Conservation (phyloP, 2,329 filamentous ascomycete genomes). For the Ophiostoma perfectum region DNA sequence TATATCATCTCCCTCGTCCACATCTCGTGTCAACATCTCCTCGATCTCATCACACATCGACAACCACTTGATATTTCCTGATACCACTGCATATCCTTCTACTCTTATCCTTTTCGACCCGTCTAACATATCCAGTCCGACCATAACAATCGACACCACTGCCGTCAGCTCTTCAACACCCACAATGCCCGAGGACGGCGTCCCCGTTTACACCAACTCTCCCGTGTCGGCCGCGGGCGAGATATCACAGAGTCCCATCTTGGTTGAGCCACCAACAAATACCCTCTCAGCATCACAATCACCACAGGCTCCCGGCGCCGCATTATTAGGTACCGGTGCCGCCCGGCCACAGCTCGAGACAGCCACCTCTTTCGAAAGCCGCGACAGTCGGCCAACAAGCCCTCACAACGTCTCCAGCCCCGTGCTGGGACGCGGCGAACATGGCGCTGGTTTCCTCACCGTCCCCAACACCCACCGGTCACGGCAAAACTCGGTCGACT, state of each 20-base stretch:
- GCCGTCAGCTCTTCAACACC: slow-evolving; percentile 33
- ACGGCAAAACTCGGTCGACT: slow-evolving; percentile 65
- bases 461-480: slow-evolving; percentile 59
- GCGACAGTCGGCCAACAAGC: slow-evolving; percentile 62
- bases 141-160: slow-evolving; percentile 52
- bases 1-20: not conserved
- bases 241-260: slow-evolving; percentile 34
- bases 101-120: not conserved
- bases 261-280: slow-evolving; percentile 8
- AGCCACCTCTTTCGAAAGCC: slow-evolving; percentile 59
- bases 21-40: not conserved
- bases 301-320: slow-evolving; percentile 5
- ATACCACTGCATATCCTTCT: not conserved
- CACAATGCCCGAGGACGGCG: slow-evolving; percentile 33
- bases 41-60: not conserved
- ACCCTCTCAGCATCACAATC: not conserved
- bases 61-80: not conserved
- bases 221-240: slow-evolving; percentile 39
- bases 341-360: slow-evolving; percentile 44
- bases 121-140: slow-evolving; percentile 37
- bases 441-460: slow-evolving; percentile 51
- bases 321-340: slow-evolving; percentile 14
- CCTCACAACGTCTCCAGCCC: slow-evolving; percentile 66
- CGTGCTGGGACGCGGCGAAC: slow-evolving; percentile 43
- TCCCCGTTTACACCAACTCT: slow-evolving; percentile 30